These are phyloP conservation scores for Choiromyces venosus DNA, from an alignment of 495 filamentous ascomycete species.

Conservation along the genomic window DNA sequence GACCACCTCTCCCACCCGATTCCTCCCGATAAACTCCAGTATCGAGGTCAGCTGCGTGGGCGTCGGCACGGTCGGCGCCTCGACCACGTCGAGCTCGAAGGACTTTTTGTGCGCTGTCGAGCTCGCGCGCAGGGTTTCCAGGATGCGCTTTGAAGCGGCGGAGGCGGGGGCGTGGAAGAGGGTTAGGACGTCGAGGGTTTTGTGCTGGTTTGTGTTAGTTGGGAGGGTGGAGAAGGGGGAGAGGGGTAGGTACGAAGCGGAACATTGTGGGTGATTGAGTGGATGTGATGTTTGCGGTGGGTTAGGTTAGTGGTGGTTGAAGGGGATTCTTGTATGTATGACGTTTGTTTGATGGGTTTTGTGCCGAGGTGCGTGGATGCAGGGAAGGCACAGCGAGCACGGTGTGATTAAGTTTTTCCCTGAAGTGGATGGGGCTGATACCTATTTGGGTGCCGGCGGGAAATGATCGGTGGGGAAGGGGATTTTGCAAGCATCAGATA, in stretches of 20 bases:
- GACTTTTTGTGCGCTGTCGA: slow-evolving; percentile 52
- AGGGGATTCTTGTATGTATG: not conserved
- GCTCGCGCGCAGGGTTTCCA: slow-evolving; percentile 63
- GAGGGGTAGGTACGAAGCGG: slow-evolving; percentile 22
- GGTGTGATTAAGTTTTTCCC: too few species aligned
- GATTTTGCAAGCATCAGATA: too few species aligned
- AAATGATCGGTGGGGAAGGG: too few species aligned
- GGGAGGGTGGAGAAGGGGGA: not conserved
- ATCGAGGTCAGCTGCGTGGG: slow-evolving; percentile 78
- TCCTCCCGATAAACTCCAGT: slow-evolving; percentile 68
- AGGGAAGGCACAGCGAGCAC: slow-evolving; percentile 5
- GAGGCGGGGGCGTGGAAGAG: slow-evolving; percentile 81
- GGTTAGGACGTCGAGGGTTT: slow-evolving; percentile 84
- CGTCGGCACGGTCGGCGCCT: slow-evolving; percentile 61
- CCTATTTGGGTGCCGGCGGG: too few species aligned
- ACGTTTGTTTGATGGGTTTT: slow-evolving; percentile 8
- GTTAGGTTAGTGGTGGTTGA: not conserved
- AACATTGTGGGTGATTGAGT: slow-evolving; percentile 24
- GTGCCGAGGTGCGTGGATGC: not conserved
- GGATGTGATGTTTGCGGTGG: not conserved
- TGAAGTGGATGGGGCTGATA: too few species aligned
- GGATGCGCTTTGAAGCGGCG: slow-evolving; percentile 59
- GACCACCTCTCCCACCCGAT: slow-evolving; percentile 57
- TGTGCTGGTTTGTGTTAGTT: slow-evolving; percentile 50
- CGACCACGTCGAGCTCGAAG: slow-evolving; percentile 83